Conservation (phyloP, 2,329 filamentous ascomycete species). For the Phaeosphaeriaceae sp. region DNA sequence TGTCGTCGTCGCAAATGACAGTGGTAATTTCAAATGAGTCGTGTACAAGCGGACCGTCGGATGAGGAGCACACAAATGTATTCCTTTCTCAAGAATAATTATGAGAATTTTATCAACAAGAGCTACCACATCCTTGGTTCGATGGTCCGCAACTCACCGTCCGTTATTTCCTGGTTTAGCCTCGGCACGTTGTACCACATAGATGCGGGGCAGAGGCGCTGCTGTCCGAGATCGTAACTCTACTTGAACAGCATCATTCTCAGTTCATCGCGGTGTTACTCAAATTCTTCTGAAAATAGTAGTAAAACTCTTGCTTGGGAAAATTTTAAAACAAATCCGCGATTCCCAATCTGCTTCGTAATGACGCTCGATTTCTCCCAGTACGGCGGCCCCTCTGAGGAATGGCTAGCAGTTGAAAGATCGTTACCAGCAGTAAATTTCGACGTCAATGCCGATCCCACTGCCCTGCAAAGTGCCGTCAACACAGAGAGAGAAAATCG, state of each 20-base stretch:
- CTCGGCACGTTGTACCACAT: background rate
- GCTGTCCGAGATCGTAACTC: background rate
- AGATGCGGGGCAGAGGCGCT: background rate
- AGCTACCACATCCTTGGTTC: background rate
- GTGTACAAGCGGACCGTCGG: too few relatives aligned
- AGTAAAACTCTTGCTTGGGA: too few relatives aligned
- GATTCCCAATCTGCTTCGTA: too few relatives aligned
- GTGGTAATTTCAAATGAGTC: too few relatives aligned
- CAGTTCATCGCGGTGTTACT: background rate
- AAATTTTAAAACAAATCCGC: background rate
- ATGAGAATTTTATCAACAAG: background rate
- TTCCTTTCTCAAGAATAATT: too few relatives aligned
- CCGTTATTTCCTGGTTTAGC: background rate
- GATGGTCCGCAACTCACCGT: background rate
- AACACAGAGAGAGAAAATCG: constrained; percentile 32
- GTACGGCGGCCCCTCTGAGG: constrained; percentile 39
- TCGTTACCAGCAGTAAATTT: constrained; percentile 31
- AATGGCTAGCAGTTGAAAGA: constrained; percentile 44
- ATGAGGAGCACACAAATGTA: too few relatives aligned
- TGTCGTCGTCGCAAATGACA: too few relatives aligned
- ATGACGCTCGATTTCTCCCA: constrained; percentile 35
- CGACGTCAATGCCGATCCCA: constrained; percentile 27
- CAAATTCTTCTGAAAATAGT: too few relatives aligned
- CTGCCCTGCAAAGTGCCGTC: constrained; percentile 20
- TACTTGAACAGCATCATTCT: background rate